These are phyloP conservation scores for Podospora australis DNA, from an alignment of 495 filamentous ascomycete genomes.

Conservation along the genomic window DNA sequence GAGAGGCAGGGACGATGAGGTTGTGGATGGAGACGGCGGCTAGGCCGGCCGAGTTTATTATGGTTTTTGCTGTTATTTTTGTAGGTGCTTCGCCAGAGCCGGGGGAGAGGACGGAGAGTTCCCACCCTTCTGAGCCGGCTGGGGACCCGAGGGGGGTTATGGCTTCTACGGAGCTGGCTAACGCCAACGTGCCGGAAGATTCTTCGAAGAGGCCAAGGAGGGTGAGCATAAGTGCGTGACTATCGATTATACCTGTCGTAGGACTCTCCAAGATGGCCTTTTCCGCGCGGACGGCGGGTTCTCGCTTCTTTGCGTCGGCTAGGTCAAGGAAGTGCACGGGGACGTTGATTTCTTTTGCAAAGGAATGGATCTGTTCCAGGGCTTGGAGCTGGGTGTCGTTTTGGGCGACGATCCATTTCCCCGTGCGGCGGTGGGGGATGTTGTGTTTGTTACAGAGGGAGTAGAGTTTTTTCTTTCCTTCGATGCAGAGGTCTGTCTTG, in stretches of 20 bases:
- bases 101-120: conserved; percentile 37
- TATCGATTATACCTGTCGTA: conserved; percentile 86
- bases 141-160: conserved; percentile 56
- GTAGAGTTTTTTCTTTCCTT: conserved; percentile 72
- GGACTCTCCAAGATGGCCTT: conserved; percentile 74
- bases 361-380: conserved; percentile 58
- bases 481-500: conserved; percentile 79
- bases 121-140: conserved; percentile 40
- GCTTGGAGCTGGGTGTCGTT: conserved; percentile 58
- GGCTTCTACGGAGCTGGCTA: conserved; percentile 53
- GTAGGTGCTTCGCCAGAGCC: conserved; percentile 40
- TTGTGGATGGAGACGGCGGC: conserved; percentile 72
- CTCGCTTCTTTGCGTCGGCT: conserved; percentile 53
- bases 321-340: conserved; percentile 63
- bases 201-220: conserved; percentile 72
- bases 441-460: conserved; percentile 57
- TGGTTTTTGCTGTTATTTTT: conserved; percentile 64
- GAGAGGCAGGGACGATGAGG: conserved; percentile 59
- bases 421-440: conserved; percentile 67
- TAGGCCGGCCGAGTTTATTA: conserved; percentile 85
- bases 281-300: conserved; percentile 69
- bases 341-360: conserved; percentile 58
- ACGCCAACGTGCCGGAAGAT: conserved; percentile 63
- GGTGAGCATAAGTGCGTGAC: conserved; percentile 73
- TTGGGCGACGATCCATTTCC: conserved; percentile 96